Percentiles rank a stretch among this genome's conserved stretches.
phyloP scores from a whole-genome alignment of 2,329 filamentous ascomycete species.

The Calycina herbarum region DNA sequence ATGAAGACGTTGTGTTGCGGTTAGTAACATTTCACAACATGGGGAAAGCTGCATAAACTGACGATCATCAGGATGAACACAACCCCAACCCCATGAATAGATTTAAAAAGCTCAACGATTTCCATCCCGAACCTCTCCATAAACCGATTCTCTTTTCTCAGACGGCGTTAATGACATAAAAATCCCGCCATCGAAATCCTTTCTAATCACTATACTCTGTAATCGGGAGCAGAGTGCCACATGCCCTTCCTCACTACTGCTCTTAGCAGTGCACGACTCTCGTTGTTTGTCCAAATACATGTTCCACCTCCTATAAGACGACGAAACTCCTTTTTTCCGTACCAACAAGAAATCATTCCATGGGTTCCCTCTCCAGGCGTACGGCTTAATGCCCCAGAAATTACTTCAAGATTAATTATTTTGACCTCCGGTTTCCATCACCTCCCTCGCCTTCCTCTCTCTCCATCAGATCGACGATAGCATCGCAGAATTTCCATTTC shows the following conservation, averaged over 20 bases:
- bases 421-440: slow-evolving; percentile 26
- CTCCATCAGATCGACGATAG: neutral
- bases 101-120: slow-evolving; percentile 13
- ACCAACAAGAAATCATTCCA: neutral
- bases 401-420: slow-evolving; percentile 35
- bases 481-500: slow-evolving; percentile 28
- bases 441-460: neutral
- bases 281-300: slow-evolving; percentile 33
- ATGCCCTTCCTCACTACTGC: slow-evolving; percentile 28
- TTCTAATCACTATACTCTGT: slow-evolving; percentile 32
- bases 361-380: slow-evolving; percentile 17
- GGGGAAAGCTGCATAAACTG: slow-evolving; percentile 11
- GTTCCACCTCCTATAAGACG: slow-evolving; percentile 13
- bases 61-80: slow-evolving; percentile 35
- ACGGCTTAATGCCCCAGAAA: slow-evolving; percentile 30
- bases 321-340: slow-evolving; percentile 2
- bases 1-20: slow-evolving; percentile 93
- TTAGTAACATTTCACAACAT: slow-evolving; percentile 43
- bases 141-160: slow-evolving; percentile 17
- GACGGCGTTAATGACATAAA: slow-evolving; percentile 29
- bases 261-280: slow-evolving; percentile 31
- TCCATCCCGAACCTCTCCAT: slow-evolving; percentile 2
- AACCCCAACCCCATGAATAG: slow-evolving; percentile 21
- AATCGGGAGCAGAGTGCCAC: slow-evolving; percentile 23
- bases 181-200: slow-evolving; percentile 27